phyloP scores from a whole-genome alignment of 768 basidiomycete genomes.

The Suillus clintonianus region DNA sequence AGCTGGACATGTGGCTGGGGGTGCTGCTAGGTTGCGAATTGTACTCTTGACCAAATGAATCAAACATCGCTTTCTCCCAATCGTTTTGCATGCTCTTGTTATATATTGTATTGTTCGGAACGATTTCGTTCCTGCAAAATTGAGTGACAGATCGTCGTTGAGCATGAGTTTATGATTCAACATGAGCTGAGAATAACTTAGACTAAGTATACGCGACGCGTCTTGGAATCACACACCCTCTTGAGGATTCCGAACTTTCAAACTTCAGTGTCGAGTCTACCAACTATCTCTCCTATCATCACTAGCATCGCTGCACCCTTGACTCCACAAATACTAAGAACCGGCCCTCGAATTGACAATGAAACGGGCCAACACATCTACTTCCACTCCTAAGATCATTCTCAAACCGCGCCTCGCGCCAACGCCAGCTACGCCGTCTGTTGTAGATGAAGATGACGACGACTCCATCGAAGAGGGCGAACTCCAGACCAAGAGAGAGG shows the following conservation, averaged over 20 bases:
- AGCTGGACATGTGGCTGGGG: constrained; percentile 7
- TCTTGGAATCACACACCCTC: neutral
- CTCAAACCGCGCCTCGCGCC: constrained; percentile 40
- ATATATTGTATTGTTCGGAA: neutral
- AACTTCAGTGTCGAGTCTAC: no score
- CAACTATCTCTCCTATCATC: neutral
- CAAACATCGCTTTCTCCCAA: constrained; percentile 8
- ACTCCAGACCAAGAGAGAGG: constrained; percentile 30
- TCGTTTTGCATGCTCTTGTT: neutral
- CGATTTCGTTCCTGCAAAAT: no score
- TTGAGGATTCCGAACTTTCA: no score
- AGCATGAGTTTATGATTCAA: neutral
- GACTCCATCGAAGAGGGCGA: constrained; percentile 21
- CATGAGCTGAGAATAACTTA: neutral
- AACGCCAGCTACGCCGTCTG: constrained; percentile 11
- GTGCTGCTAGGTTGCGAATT: constrained; percentile 8
- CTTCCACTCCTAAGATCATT: constrained; percentile 38
- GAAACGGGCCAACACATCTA: constrained; percentile 24
- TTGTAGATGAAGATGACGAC: constrained; percentile 23
- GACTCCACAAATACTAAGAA: neutral
- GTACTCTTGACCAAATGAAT: constrained; percentile 11
- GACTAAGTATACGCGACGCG: neutral
- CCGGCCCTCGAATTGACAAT: constrained; percentile 6
- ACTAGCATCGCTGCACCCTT: neutral
- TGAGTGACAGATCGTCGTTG: neutral